Evolutionary conservation across 2,329 filamentous ascomycete species (phyloP).

Genomic region (Neofusicoccum sp.): DNA sequence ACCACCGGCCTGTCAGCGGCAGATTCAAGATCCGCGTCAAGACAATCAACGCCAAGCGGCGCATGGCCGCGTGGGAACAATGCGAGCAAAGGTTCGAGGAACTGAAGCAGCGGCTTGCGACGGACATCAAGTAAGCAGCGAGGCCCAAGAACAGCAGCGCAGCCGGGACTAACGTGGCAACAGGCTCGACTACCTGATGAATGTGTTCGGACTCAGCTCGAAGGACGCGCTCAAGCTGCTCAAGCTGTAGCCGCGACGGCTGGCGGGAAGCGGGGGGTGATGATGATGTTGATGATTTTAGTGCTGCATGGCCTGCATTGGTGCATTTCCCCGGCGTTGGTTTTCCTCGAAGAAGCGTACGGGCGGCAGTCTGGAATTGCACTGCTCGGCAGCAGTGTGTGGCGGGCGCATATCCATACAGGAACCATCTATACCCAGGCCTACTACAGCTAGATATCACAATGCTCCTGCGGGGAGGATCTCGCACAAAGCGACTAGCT

Average conservation of each 20-base stretch:
- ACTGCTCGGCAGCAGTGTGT: neutral
- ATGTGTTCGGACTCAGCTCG: conserved; percentile 57
- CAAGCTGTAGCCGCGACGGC: neutral
- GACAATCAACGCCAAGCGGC: conserved; percentile 67
- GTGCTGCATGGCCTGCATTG: conserved; percentile 15
- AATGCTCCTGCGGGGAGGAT: neutral
- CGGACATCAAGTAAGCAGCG: conserved; percentile 71
- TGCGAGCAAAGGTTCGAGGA: conserved; percentile 73
- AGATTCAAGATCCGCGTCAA: conserved; percentile 82
- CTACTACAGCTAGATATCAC: neutral
- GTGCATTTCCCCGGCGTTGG: conserved; percentile 10
- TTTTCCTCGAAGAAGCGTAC: conserved; percentile 1
- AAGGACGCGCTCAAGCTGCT: conserved; percentile 47
- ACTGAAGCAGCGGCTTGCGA: conserved; percentile 65
- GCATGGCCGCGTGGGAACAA: conserved; percentile 66
- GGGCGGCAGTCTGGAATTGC: conserved; percentile 5
- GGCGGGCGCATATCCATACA: conserved; percentile 10
- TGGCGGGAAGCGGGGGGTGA: neutral
- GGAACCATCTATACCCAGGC: conserved; percentile 6
- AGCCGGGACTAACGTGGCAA: neutral
- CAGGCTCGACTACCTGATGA: conserved; percentile 64
- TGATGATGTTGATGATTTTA: conserved; percentile 17
- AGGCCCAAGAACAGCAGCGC: neutral
- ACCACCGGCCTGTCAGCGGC: conserved; percentile 90
- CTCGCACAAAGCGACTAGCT: neutral